Percentiles rank a stretch among this genome's conserved stretches.
Conservation (phyloP, 2,329 filamentous ascomycete species). For the Calonectria ilicicola region DNA sequence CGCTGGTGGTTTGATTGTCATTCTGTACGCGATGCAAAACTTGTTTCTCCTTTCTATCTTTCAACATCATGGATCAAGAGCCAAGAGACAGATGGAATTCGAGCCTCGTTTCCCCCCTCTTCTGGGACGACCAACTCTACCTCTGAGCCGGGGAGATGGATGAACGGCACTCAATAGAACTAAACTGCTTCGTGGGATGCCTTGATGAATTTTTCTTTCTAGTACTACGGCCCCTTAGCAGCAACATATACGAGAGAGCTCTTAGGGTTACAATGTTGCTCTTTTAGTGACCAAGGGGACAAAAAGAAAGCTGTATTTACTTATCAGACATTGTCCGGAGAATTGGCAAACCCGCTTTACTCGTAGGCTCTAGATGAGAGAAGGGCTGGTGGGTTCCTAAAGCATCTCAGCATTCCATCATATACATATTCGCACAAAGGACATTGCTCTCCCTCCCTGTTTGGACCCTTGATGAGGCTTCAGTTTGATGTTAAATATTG, state of each 20-base stretch:
- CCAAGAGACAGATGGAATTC: constrained; percentile 21
- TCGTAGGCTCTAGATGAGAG: constrained; percentile 15
- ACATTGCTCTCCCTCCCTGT: constrained; percentile 1
- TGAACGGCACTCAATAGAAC: constrained; percentile 9
- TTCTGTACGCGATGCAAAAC: constrained; percentile 41
- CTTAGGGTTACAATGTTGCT: constrained; percentile 22
- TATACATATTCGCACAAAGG: constrained; percentile 32
- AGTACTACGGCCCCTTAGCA: constrained; percentile 7
- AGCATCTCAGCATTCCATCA: constrained; percentile 34
- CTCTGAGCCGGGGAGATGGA: neutral
- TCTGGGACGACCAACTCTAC: neutral
- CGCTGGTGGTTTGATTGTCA: constrained; percentile 45
- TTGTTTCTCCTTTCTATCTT: constrained; percentile 29
- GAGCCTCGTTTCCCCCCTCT: constrained; percentile 12
- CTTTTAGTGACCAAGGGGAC: constrained; percentile 10
- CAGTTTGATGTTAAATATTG: neutral
- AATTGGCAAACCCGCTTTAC: constrained; percentile 22
- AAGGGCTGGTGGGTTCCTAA: constrained; percentile 29
- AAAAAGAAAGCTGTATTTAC: constrained; percentile 35
- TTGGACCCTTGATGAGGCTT: neutral
- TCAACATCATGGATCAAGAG: constrained; percentile 27
- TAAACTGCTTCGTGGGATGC: constrained; percentile 21
- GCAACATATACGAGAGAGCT: constrained; percentile 17
- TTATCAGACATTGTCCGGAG: constrained; percentile 29
- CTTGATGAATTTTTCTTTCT: constrained; percentile 24